Evolutionary conservation across 2,329 filamentous ascomycete genomes (phyloP).

Genomic region (Elsinoe ampelina): DNA sequence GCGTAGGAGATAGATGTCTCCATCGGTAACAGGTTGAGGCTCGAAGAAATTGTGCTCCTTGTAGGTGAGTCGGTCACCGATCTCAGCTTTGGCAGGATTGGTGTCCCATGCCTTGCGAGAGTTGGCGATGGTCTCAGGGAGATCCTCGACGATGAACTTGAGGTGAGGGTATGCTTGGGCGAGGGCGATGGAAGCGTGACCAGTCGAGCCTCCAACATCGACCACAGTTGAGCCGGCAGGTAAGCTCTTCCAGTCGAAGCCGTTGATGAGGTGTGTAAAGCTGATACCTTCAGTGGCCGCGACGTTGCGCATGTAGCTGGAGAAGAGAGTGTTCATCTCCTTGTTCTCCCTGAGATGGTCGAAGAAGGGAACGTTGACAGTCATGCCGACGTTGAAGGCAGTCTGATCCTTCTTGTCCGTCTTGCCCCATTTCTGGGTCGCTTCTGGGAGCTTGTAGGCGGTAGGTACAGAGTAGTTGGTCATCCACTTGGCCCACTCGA

Average conservation of each 20-base stretch:
- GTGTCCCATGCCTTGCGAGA: slow-evolving; percentile 5
- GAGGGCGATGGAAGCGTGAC: slow-evolving; percentile 35
- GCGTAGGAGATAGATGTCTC: slow-evolving; percentile 24
- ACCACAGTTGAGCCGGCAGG: slow-evolving; percentile 41
- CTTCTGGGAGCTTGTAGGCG: slow-evolving; percentile 18
- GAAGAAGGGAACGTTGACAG: slow-evolving; percentile 19
- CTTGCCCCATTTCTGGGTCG: slow-evolving; percentile 19
- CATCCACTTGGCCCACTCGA: slow-evolving; percentile 18
- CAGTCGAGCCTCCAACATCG: slow-evolving; percentile 36
- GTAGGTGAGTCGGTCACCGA: slow-evolving; percentile 17
- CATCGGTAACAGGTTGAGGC: slow-evolving; percentile 22
- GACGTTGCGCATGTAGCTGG: slow-evolving; percentile 20
- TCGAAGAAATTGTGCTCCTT: slow-evolving; percentile 23
- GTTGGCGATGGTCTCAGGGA: slow-evolving; percentile 22
- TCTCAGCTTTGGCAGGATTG: slow-evolving; percentile 12
- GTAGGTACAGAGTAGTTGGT: slow-evolving; percentile 19
- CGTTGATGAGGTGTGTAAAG: slow-evolving; percentile 43
- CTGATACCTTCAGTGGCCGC: slow-evolving; percentile 43
- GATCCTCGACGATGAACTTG: slow-evolving; percentile 38
- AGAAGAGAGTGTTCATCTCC: slow-evolving; percentile 18
- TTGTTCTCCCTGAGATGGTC: slow-evolving; percentile 18
- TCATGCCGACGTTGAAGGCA: slow-evolving; percentile 19
- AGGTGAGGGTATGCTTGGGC: slow-evolving; percentile 36
- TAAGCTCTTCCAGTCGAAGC: slow-evolving; percentile 45
- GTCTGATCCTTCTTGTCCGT: slow-evolving; percentile 19